These are phyloP conservation scores for Metschnikowia shivogae DNA, from an alignment of 805 yeast species.

Conservation along the genomic window DNA sequence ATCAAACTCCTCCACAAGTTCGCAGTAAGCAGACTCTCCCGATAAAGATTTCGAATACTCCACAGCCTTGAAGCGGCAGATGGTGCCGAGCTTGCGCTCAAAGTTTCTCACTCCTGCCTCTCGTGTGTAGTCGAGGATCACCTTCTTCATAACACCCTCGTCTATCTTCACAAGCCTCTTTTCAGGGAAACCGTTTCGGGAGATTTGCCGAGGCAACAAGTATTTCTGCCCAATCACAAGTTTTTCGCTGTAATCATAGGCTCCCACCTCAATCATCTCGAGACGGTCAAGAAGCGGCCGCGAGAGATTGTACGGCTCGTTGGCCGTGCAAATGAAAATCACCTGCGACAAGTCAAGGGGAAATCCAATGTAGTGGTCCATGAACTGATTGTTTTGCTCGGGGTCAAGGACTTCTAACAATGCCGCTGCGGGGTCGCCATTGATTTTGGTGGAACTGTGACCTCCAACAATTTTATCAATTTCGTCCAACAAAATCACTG, in stretches of 20 bases:
- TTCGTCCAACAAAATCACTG: constrained; percentile 79
- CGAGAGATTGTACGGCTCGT: constrained; percentile 65
- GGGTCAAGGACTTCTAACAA: constrained; percentile 86
- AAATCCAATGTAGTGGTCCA: constrained; percentile 81
- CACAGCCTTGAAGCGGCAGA: constrained; percentile 81
- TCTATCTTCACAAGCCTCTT: constrained; percentile 41
- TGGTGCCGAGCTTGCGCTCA: constrained; percentile 68
- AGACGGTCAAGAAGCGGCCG: constrained; percentile 78
- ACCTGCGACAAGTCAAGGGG: constrained; percentile 82
- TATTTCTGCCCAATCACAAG: constrained; percentile 63
- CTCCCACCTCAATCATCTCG: constrained; percentile 74
- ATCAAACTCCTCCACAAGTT: constrained; percentile 48
- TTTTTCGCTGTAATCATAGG: constrained; percentile 78
- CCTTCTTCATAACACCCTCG: constrained; percentile 52
- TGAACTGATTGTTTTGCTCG: constrained; percentile 73
- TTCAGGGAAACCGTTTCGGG: constrained; percentile 57
- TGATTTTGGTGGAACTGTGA: constrained; percentile 40
- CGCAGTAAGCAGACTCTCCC: constrained; percentile 24
- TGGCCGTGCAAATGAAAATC: constrained; percentile 82
- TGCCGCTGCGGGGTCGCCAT: constrained; percentile 91
- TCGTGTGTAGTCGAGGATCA: constrained; percentile 69
- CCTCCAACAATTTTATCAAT: constrained; percentile 74
- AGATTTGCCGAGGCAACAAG: constrained; percentile 70
- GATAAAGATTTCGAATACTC: constrained; percentile 44
- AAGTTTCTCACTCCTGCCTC: constrained; percentile 85